Conservation (phyloP, 2,329 filamentous ascomycete species). For the Rutstroemia sp. region DNA sequence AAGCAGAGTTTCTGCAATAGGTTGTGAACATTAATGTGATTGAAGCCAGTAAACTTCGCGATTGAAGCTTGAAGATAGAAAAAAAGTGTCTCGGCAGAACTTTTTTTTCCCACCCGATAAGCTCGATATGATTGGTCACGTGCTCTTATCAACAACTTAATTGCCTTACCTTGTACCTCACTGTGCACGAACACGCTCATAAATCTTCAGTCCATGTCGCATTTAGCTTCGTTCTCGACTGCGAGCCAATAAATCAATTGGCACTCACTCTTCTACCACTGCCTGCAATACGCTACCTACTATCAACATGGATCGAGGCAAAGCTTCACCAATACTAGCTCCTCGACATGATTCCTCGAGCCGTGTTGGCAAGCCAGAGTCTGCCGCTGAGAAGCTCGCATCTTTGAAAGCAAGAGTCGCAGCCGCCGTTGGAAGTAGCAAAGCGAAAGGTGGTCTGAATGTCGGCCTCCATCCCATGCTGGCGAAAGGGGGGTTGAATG, state of each 20-base stretch:
- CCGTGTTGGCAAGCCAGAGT: constrained; percentile 48
- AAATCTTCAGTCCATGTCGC: too few relatives aligned
- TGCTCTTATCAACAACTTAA: not conserved
- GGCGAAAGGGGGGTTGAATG: constrained; percentile 35
- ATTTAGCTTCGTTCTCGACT: too few relatives aligned
- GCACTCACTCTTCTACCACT: not conserved
- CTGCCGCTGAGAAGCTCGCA: constrained; percentile 60
- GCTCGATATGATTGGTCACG: not conserved
- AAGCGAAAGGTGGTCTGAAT: constrained; percentile 38
- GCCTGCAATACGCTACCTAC: not conserved
- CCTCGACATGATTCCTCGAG: constrained; percentile 48
- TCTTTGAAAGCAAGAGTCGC: constrained; percentile 74
- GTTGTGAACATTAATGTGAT: constrained; percentile 1
- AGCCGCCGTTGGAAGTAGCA: constrained; percentile 55
- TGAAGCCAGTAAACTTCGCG: not conserved
- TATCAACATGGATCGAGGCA: constrained; percentile 41
- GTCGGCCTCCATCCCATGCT: constrained; percentile 31
- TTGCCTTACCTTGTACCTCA: not conserved
- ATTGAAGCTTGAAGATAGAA: constrained; percentile 4
- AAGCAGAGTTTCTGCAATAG: constrained; percentile 9
- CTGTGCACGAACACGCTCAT: not conserved
- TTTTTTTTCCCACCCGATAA: constrained; percentile 8
- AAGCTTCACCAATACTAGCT: constrained; percentile 44
- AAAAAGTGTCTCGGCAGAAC: constrained; percentile 8
- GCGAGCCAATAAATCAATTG: not conserved